Percentiles rank a stretch among this genome's conserved stretches.
phyloP scores from a whole-genome alignment of 2,329 filamentous ascomycete genomes.

The Dryadomyces quercivorus region DNA sequence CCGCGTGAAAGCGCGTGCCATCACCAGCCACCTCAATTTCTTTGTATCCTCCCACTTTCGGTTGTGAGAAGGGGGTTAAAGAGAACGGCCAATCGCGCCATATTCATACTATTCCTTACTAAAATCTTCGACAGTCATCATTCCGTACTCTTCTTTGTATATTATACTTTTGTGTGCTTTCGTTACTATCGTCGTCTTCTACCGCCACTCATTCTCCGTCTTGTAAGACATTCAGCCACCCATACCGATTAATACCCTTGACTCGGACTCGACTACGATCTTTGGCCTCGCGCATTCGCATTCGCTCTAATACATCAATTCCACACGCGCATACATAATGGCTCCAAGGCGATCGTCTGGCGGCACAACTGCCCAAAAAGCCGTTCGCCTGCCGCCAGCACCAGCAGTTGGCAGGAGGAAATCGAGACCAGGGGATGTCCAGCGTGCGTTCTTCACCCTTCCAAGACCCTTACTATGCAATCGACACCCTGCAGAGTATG shows the following conservation, averaged over 20 bases:
- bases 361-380: constrained; percentile 4
- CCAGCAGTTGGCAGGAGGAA: constrained; percentile 13
- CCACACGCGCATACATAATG: constrained; percentile 2
- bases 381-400: not conserved
- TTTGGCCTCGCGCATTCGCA: not conserved
- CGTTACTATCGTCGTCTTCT: not conserved
- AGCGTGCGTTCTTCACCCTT: constrained; percentile 23
- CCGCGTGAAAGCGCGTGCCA: not conserved
- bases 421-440: constrained; percentile 27
- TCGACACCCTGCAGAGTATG: not conserved
- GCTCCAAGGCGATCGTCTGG: constrained; percentile 4
- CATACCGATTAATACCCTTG: too few species aligned
- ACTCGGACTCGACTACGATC: not conserved
- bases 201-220: not conserved
- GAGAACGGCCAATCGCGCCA: not conserved
- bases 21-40: constrained; percentile 9
- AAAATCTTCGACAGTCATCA: not conserved
- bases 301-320: not conserved
- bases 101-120: not conserved
- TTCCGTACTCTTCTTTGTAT: not conserved
- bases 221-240: too few species aligned
- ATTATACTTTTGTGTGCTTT: not conserved
- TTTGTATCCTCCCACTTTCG: not conserved
- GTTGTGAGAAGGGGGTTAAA: not conserved
- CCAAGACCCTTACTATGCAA: not conserved